These are phyloP conservation scores for Candida ulmi DNA, from an alignment of 805 yeast species.

Conservation along the genomic window DNA sequence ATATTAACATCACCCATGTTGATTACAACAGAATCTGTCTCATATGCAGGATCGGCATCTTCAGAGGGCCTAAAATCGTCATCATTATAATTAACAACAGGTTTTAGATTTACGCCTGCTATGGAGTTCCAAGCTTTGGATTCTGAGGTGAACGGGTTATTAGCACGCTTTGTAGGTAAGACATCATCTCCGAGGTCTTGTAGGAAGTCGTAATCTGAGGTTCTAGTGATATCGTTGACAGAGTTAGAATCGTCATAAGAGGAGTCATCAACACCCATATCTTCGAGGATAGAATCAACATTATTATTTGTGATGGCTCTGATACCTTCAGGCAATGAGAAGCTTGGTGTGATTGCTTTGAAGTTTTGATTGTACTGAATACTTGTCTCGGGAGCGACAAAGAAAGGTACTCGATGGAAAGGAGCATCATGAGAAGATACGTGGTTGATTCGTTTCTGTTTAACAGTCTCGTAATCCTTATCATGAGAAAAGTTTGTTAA, in stretches of 20 bases:
- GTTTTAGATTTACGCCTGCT: conserved; percentile 12
- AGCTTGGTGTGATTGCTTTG: conserved; percentile 52
- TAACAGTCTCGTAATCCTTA: conserved; percentile 38
- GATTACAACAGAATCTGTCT: conserved; percentile 49
- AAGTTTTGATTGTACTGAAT: conserved; percentile 42
- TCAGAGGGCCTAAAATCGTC: conserved; percentile 14
- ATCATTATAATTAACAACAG: conserved; percentile 11
- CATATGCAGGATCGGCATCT: conserved; percentile 35
- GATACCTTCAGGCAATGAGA: conserved; percentile 59
- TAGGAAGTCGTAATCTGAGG: conserved; percentile 6
- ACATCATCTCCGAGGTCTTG: conserved; percentile 14
- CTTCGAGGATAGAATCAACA: conserved; percentile 27
- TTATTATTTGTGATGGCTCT: conserved; percentile 51
- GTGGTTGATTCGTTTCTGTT: conserved; percentile 57
- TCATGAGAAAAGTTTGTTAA: conserved; percentile 57
- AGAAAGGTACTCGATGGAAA: conserved; percentile 71
- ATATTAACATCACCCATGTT: conserved; percentile 48
- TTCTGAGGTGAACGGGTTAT: not conserved
- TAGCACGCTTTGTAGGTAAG: not conserved
- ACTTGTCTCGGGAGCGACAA: conserved; percentile 48
- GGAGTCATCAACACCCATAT: conserved; percentile 9
- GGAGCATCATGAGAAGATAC: conserved; percentile 73
- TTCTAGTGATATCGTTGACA: not conserved
- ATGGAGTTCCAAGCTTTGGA: conserved; percentile 12
- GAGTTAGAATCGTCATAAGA: conserved; percentile 1